These are phyloP conservation scores for Canna indica DNA, from an alignment of 176 grass and related monocot genomes.

Conservation along the genomic window DNA sequence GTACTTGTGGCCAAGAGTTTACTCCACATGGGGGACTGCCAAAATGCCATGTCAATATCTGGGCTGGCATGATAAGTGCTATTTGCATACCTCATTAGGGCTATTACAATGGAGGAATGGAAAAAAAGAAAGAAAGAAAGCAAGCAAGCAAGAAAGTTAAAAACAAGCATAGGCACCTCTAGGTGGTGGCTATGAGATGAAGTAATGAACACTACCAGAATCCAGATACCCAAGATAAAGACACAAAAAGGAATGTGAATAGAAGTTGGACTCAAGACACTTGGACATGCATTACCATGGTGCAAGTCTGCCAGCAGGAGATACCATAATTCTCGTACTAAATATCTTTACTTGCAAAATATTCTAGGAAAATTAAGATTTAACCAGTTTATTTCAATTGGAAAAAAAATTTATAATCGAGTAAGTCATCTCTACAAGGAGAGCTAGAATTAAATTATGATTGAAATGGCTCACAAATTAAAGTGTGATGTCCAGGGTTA, in stretches of 20 bases:
- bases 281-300: not conserved
- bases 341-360: not conserved
- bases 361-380: not conserved
- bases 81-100: not conserved
- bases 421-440: not conserved
- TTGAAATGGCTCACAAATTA: not conserved
- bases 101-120: not conserved
- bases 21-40: not conserved
- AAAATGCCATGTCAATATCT: too few species aligned
- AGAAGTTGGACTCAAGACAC: not conserved
- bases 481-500: not conserved
- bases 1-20: not conserved
- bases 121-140: not conserved
- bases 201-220: not conserved
- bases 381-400: not conserved
- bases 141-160: not conserved
- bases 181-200: not conserved
- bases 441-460: not conserved
- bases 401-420: not conserved
- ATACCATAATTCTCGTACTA: not conserved
- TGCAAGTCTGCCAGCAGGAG: not conserved
- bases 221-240: not conserved
- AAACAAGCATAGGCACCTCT: not conserved
- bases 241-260: not conserved
- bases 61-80: not conserved